These are phyloP conservation scores for Globisporangium irregulare DNA, from an alignment of 352 stramenopile species.

Conservation along the genomic window DNA sequence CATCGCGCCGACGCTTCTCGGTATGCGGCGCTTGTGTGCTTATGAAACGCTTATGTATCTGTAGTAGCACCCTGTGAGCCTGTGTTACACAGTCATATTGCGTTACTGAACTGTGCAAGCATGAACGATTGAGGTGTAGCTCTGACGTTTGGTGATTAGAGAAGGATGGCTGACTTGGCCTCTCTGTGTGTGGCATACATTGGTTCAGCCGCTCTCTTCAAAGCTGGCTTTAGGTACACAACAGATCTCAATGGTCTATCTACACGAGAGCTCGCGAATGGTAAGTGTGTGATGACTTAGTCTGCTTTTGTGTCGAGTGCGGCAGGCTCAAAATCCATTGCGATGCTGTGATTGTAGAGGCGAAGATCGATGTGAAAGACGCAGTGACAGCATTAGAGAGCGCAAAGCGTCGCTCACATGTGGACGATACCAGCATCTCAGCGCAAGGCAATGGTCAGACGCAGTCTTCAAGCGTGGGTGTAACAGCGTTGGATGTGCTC, in stretches of 20 bases:
- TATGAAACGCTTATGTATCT: background rate
- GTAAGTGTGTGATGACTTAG: slow-evolving; percentile 17
- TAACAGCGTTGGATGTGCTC: slow-evolving; percentile 43
- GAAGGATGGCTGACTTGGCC: background rate
- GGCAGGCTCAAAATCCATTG: background rate
- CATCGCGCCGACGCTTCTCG: slow-evolving; percentile 53
- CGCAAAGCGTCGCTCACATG: background rate
- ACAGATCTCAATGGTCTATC: slow-evolving; percentile 47
- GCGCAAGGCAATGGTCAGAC: background rate
- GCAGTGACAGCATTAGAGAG: slow-evolving; percentile 32
- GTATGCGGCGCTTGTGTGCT: slow-evolving; percentile 23
- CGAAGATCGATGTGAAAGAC: slow-evolving; percentile 37
- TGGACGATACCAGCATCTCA: background rate
- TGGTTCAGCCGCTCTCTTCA: slow-evolving; percentile 52
- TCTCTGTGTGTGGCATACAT: background rate
- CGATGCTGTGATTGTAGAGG: slow-evolving; percentile 20
- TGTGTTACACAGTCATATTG: background rate
- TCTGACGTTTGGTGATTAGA: background rate
- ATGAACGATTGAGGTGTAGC: background rate
- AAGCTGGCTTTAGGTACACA: slow-evolving; percentile 59
- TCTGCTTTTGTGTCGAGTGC: background rate
- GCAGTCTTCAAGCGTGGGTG: slow-evolving; percentile 19
- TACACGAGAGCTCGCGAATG: slow-evolving; percentile 54
- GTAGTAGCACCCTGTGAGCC: no score
- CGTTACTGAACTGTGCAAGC: background rate